A percentile compares a stretch with the other conserved stretches of the same genome.
These are phyloP conservation scores for Zasmidium angulare DNA, from an alignment of 2,329 filamentous ascomycete species.

Conservation along the genomic window DNA sequence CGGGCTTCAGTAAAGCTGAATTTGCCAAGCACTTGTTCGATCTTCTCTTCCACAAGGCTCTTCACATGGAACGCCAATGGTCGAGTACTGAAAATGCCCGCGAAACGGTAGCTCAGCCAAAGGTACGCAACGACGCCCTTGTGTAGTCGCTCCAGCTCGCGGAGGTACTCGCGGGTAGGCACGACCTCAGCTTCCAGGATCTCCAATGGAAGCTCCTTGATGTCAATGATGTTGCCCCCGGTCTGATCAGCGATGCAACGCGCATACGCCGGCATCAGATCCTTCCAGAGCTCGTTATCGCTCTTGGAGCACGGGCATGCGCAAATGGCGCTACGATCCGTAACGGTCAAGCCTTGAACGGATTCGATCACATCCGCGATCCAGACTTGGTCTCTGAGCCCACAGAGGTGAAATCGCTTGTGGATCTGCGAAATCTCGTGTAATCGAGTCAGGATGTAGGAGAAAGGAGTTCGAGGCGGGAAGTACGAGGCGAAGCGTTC, in stretches of 20 bases:
- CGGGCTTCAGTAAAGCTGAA: constrained; percentile 48
- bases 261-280: constrained; percentile 64
- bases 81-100: constrained; percentile 74
- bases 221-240: constrained; percentile 68
- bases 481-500: constrained; percentile 81
- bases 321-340: constrained; percentile 74
- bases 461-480: constrained; percentile 75
- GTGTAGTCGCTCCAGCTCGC: constrained; percentile 73
- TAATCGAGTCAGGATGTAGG: constrained; percentile 76
- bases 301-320: constrained; percentile 65
- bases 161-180: constrained; percentile 58
- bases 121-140: constrained; percentile 80
- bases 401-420: constrained; percentile 69
- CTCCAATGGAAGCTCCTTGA: constrained; percentile 70
- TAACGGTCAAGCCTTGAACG: constrained; percentile 64
- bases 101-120: constrained; percentile 89
- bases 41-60: constrained; percentile 70
- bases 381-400: constrained; percentile 60
- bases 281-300: constrained; percentile 44
- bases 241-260: constrained; percentile 66
- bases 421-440: constrained; percentile 66
- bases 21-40: constrained; percentile 62
- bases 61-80: constrained; percentile 78
- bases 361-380: constrained; percentile 75
- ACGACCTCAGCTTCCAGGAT: constrained; percentile 61